A percentile compares a stretch with the other conserved stretches of the same genome.
phyloP scores from a whole-genome alignment of 2,329 filamentous ascomycete species.

The Fusarium sp. region DNA sequence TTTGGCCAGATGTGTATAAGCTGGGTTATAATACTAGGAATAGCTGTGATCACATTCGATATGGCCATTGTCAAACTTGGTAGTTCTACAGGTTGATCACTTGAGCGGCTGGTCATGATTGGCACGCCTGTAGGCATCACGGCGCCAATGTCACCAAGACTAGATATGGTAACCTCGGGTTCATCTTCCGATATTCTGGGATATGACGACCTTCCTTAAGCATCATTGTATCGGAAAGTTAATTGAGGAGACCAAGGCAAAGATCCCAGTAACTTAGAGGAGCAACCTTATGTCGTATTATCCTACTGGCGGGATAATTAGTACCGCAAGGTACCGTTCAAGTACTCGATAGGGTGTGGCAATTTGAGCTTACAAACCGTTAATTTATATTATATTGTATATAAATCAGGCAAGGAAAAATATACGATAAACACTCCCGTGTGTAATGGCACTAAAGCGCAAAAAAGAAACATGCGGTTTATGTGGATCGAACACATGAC shows the following conservation, averaged over 20 bases:
- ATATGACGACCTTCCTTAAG: neutral
- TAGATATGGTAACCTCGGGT: neutral
- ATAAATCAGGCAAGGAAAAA: too few species aligned
- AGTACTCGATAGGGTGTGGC: too few species aligned
- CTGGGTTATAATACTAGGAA: neutral
- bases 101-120: neutral
- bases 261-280: too few species aligned
- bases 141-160: neutral
- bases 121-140: neutral
- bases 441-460: too few species aligned
- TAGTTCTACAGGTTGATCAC: neutral
- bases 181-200: too few species aligned
- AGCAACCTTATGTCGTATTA: too few species aligned
- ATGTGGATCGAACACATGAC: slow-evolving; percentile 46
- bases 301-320: too few species aligned
- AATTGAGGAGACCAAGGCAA: neutral
- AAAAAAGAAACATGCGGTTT: slow-evolving; percentile 35
- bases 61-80: neutral
- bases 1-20: too few species aligned
- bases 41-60: neutral
- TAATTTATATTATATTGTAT: too few species aligned
- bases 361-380: too few species aligned
- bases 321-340: too few species aligned
- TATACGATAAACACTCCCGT: too few species aligned
- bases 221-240: neutral